phyloP scores from a whole-genome alignment of 768 basidiomycete species.

The Tulasnella sp. region DNA sequence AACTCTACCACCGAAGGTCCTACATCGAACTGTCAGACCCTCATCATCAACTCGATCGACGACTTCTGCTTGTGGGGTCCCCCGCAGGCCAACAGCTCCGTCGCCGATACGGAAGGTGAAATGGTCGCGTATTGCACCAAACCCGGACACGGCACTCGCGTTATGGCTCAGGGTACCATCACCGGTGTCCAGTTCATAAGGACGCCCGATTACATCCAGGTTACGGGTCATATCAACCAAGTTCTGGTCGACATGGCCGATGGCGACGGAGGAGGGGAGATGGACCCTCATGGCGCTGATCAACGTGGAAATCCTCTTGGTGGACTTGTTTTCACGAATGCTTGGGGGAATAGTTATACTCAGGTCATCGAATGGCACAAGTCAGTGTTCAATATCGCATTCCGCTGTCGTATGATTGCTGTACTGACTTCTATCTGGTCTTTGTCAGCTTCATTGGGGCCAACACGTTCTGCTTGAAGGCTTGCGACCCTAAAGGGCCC shows the following conservation, averaged over 20 bases:
- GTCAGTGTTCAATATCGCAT: neutral
- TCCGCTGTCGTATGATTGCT: neutral
- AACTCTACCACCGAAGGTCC: constrained; percentile 57
- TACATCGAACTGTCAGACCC: constrained; percentile 57
- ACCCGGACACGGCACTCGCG: constrained; percentile 16
- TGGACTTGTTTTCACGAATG: constrained; percentile 20
- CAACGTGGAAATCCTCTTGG: constrained; percentile 18
- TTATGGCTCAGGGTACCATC: constrained; percentile 33
- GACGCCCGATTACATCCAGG: constrained; percentile 64
- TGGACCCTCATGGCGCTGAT: constrained; percentile 17
- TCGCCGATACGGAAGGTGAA: constrained; percentile 28
- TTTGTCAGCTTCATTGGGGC: constrained; percentile 22
- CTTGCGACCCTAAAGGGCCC: constrained; percentile 22
- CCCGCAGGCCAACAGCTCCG: constrained; percentile 17
- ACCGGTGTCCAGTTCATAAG: constrained; percentile 54
- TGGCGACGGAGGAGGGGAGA: constrained; percentile 31
- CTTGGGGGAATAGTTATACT: constrained; percentile 8
- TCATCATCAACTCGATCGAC: constrained; percentile 45
- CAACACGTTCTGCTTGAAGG: constrained; percentile 25
- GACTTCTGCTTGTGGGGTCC: constrained; percentile 22
- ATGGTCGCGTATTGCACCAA: constrained; percentile 31
- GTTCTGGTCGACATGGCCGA: constrained; percentile 30
- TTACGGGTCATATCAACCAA: constrained; percentile 44
- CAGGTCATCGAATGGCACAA: constrained; percentile 19
- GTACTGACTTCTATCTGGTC: neutral